Base-by-base conservation (phyloP, 202 grass and related monocot genomes). In the Panicum hallii region DNA sequence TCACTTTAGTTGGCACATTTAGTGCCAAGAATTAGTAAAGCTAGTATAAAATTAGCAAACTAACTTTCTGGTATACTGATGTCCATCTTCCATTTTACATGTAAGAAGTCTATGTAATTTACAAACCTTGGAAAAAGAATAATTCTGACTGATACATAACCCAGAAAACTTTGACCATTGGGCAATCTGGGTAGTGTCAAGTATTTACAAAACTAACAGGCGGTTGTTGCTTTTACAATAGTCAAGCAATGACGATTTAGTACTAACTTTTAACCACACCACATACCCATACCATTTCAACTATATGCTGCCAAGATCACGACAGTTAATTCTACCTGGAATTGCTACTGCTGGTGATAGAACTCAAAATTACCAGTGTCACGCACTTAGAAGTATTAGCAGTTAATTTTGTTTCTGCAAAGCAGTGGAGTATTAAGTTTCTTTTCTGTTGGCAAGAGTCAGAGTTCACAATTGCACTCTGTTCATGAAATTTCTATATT, bases 301-400 rank as follows among this genome's bases (percentile, higher is more conserved):
- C 32, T 77, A 71, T 70, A 67, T 78, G 41, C 32, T 52, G 74
- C 57, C 17, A 41, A 23, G 52, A 68, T 56, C 19, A 66, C 5
- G n/a, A 53, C 28, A 73, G 7, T 46, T 61, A 83, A 61, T 16
- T 68, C 22, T 62, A 45, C 10, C 13, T 78, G 47, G 28, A 62
- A 36, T 17, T 53, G 47, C 9, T 82, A 87, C 5, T 79, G 71
- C 5, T 38, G 9, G 46, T 63, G 52, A 69, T 14, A 69, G 2
- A 72, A 74, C 34, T 62, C 19, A 30, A 78, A 81, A 78, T 5
- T 42, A 58, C 83, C 34, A 86, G 49, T 52, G 75, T 17, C 61
- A n/a, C 58, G 14, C 42, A 68, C 55, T 42, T 14, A 56, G 47
- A 83, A 13, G 42, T 42, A 67, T 9, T 10, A 12, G 11, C 12